Conservation (phyloP, 768 basidiomycete genomes). For the Boletus edulis region DNA sequence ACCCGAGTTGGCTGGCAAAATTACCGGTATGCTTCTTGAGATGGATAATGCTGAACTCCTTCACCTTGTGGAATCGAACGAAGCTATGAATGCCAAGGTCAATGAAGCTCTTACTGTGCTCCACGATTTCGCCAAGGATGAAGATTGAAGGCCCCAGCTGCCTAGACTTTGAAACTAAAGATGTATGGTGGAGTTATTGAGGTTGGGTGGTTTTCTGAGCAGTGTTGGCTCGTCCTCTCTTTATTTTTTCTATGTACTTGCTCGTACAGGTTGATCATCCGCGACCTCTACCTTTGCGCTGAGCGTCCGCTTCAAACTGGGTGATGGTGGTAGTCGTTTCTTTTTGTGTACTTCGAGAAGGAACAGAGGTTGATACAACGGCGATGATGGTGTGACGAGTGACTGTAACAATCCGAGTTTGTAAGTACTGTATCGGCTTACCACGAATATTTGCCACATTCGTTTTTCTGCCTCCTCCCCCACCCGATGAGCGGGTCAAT, state of each 20-base stretch:
- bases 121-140: conserved; percentile 72
- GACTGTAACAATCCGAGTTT: no score
- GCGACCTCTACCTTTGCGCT: conserved; percentile 37
- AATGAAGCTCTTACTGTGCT: conserved; percentile 88
- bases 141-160: conserved; percentile 20
- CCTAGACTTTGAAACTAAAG: conserved; percentile 1
- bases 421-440: no score
- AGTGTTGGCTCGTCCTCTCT: conserved; percentile 49
- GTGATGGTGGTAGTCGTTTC: conserved; percentile 54
- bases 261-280: conserved; percentile 35
- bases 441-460: neutral
- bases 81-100: conserved; percentile 87
- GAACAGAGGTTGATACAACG: conserved; percentile 61
- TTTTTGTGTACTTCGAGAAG: conserved; percentile 48
- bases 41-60: conserved; percentile 97
- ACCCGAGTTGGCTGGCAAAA: conserved; percentile 95
- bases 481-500: conserved; percentile 18
- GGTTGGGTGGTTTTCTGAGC: conserved; percentile 34
- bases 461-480: neutral
- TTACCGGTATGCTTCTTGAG: conserved; percentile 98
- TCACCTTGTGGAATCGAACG: conserved; percentile 78
- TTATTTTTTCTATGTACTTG: conserved; percentile 36
- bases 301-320: conserved; percentile 36
- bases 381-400: conserved; percentile 13
- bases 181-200: neutral